A percentile compares a stretch with the other conserved stretches of the same genome.
Conservation (phyloP, 768 basidiomycete genomes). For the Calocybe cyanea region DNA sequence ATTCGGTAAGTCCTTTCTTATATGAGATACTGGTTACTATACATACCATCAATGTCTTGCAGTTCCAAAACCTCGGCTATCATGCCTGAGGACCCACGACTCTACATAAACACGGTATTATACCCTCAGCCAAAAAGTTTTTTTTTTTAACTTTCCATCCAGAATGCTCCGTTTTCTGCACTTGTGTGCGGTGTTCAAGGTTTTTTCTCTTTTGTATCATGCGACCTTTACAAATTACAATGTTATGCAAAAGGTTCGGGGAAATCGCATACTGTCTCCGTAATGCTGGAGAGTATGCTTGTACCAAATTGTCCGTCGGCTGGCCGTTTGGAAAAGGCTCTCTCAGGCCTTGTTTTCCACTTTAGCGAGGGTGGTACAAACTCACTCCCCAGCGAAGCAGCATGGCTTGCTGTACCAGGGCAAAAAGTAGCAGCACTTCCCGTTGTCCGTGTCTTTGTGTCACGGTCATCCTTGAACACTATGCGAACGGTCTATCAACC, state of each 20-base stretch:
- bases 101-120: constrained; percentile 67
- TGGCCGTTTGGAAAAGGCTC: constrained; percentile 49
- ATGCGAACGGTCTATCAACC: constrained; percentile 55
- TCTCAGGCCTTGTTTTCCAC: constrained; percentile 65
- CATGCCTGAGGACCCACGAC: constrained; percentile 37
- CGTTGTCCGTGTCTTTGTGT: constrained; percentile 50
- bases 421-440: constrained; percentile 27
- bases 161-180: constrained; percentile 75
- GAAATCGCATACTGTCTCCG: constrained; percentile 69
- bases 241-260: constrained; percentile 46
- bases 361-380: constrained; percentile 62
- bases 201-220: constrained; percentile 5
- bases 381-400: constrained; percentile 61
- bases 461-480: constrained; percentile 55
- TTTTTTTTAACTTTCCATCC: not conserved
- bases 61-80: constrained; percentile 29
- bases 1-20: constrained; percentile 46
- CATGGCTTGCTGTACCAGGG: constrained; percentile 47
- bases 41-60: not conserved
- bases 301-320: constrained; percentile 46
- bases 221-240: not conserved
- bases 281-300: constrained; percentile 67
- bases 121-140: not conserved
- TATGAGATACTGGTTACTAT: not conserved
- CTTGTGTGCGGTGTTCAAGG: constrained; percentile 74